Conservation (phyloP, 1,139 yeast species). For the Pichia sp. region DNA sequence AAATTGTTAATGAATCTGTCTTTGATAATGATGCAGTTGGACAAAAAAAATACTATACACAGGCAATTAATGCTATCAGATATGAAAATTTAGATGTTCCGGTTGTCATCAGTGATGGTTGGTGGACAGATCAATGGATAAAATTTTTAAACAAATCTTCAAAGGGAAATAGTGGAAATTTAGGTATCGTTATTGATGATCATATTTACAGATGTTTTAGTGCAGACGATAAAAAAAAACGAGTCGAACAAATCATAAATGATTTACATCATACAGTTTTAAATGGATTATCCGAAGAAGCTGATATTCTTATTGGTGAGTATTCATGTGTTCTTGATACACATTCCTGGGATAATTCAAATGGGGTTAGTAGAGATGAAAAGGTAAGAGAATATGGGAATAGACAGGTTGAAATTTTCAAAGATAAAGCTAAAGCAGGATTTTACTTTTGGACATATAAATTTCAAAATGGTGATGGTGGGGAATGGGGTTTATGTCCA, state of each 20-base stretch:
- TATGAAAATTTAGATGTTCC: conserved; percentile 53
- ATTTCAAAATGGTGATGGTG: conserved; percentile 84
- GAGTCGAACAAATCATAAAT: conserved; percentile 55
- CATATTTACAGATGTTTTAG: conserved; percentile 86
- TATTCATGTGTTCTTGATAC: conserved; percentile 84
- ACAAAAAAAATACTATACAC: conserved; percentile 60
- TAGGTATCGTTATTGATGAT: conserved; percentile 71
- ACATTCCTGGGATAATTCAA: conserved; percentile 54
- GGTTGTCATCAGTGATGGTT: conserved; percentile 81
- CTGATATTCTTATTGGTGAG: conserved; percentile 81
- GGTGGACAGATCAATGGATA: conserved; percentile 84
- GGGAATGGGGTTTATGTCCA: conserved; percentile 90
- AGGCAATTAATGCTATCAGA: conserved; percentile 60
- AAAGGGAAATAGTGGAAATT: conserved; percentile 31
- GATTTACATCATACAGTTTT: conserved; percentile 52
- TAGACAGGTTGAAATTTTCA: conserved; percentile 39
- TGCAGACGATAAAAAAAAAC: conserved; percentile 60
- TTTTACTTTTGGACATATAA: conserved; percentile 87
- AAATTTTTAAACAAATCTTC: conserved; percentile 51
- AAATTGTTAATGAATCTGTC: conserved; percentile 78
- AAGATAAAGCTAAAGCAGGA: conserved; percentile 56
- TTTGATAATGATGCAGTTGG: conserved; percentile 47
- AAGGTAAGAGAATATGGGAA: conserved; percentile 42
- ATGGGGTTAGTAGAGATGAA: conserved; percentile 39
- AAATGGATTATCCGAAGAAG: conserved; percentile 46